These are phyloP conservation scores for Drosera spatulata DNA, from an alignment of 179 eudicot species.

Conservation along the genomic window DNA sequence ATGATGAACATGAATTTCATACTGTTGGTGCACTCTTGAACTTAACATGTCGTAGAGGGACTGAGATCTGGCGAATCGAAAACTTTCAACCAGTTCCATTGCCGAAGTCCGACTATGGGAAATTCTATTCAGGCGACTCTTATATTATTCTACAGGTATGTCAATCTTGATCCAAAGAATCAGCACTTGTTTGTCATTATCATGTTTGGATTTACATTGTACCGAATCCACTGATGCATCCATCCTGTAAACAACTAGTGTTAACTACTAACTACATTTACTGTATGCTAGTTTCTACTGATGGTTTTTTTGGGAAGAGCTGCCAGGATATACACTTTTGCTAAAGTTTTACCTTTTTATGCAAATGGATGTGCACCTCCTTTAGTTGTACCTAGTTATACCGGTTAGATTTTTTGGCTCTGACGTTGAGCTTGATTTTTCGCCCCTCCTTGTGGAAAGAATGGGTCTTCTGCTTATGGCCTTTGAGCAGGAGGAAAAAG, in stretches of 20 bases:
- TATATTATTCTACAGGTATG: constrained; percentile 82
- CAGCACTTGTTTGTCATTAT: neutral
- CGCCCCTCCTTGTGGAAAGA: too few relatives aligned
- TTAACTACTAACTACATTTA: neutral
- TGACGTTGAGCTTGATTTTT: too few relatives aligned
- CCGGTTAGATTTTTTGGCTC: too few relatives aligned
- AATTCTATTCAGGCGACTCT: constrained; percentile 85
- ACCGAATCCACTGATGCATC: neutral
- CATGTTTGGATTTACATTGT: neutral
- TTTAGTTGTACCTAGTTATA: too few relatives aligned
- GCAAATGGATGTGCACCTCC: too few relatives aligned
- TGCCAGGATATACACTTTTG: too few relatives aligned
- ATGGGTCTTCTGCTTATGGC: too few relatives aligned
- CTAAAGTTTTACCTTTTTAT: too few relatives aligned
- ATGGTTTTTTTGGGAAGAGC: too few relatives aligned
- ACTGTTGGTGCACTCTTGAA: constrained; percentile 3
- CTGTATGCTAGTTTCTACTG: neutral
- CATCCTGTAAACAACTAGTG: neutral
- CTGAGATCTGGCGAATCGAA: constrained; percentile 96
- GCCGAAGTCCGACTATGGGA: constrained; percentile 87
- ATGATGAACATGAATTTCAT: neutral
- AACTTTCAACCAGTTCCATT: constrained; percentile 81
- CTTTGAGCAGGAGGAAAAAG: too few relatives aligned
- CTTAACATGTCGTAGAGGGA: constrained; percentile 80
- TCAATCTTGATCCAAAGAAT: neutral